Conservation (phyloP, 2,329 filamentous ascomycete genomes). For the Paecilomyces sp. region DNA sequence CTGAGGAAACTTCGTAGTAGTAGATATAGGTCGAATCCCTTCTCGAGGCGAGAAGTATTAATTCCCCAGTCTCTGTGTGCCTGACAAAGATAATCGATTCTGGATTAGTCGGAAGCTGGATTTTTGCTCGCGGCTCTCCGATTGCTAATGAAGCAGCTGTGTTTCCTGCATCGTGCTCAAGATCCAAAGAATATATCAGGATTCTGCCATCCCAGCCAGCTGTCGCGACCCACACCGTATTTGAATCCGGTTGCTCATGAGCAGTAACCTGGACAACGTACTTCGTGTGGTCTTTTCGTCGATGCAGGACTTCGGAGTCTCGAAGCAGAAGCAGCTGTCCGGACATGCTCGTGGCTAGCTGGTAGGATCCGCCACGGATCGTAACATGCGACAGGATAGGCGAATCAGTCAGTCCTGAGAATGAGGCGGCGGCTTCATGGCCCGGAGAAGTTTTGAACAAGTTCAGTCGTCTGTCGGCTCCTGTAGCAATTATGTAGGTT, state of each 20-base stretch:
- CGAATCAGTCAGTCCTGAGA: conserved; percentile 22
- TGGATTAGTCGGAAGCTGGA: conserved; percentile 44
- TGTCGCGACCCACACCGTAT: conserved; percentile 42
- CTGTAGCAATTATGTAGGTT: conserved; percentile 36
- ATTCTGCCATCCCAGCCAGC: conserved; percentile 57
- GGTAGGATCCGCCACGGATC: conserved; percentile 32
- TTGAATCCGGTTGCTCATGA: conserved; percentile 23
- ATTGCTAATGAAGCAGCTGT: conserved; percentile 6
- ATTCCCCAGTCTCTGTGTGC: conserved; percentile 40
- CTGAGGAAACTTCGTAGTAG: conserved; percentile 39
- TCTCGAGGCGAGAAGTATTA: conserved; percentile 48
- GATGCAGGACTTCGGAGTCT: conserved; percentile 35
- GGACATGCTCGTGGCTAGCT: conserved; percentile 54
- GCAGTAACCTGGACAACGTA: conserved; percentile 49
- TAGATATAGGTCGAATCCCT: conserved; percentile 54
- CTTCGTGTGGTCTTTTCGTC: conserved; percentile 51
- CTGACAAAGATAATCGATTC: conserved; percentile 50
- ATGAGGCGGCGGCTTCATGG: conserved; percentile 15
- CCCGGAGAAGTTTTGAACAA: conserved; percentile 27
- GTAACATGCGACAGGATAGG: conserved; percentile 48
- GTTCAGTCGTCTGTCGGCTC: conserved; percentile 43
- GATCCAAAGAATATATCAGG: conserved; percentile 39
- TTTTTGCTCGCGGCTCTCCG: conserved; percentile 19
- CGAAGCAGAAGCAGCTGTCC: conserved; percentile 48
- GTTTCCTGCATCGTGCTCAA: neutral